Evolutionary conservation across 345 rosid species (phyloP), one percentile per base, ranked within the genome.

Genomic region (Pseudoturritis turrita): DNA sequence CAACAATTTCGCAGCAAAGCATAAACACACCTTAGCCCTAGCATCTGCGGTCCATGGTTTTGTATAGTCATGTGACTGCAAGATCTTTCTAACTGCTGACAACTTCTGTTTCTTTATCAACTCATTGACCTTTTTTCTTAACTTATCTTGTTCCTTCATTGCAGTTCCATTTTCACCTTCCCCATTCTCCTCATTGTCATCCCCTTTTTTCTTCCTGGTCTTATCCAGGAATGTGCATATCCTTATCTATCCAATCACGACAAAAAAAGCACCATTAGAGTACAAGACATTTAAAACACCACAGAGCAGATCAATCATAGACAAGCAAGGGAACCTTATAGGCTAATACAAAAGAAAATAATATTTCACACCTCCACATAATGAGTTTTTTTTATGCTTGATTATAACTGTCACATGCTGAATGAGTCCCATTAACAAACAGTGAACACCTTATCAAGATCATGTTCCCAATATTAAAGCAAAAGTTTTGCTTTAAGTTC

Each of bases 91-190:
- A 51, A 87, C 96, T 28, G 97, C 91, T 11, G 84, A 79, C 74
- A 95, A 68, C 83, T 92, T 92, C 70, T 87, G 92, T 75, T 85
- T 87, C 82, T 87, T 89, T 65, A 92, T 86, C 85, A 95, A 70
- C 26, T 83, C 74, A 45, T 83, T 83, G 65, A 92, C 99, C 77
- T 77, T 92, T 81, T 81, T 85, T 62, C 92, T 85, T 62, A 95
- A 56, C 78, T 80, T 86, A 63, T 86, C 94, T 81, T 87, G 84
- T 44, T 85, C 89, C 60, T 58, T 78, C 63, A 68, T 28, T 53
- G 49, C 68, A 60, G 65, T 69, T 82, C 65, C 81, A 54, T 81
- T 79, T 82, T 80, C 83, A 41, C 29, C 79, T 51, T 77, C 84
- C 37, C 61, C 79, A 29, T 65, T 71, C 77, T 84, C 84, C 65